Percentiles rank a stretch among this genome's conserved stretches.
Conservation (phyloP, 2,329 filamentous ascomycete genomes). For the Pezicula rhizophila region DNA sequence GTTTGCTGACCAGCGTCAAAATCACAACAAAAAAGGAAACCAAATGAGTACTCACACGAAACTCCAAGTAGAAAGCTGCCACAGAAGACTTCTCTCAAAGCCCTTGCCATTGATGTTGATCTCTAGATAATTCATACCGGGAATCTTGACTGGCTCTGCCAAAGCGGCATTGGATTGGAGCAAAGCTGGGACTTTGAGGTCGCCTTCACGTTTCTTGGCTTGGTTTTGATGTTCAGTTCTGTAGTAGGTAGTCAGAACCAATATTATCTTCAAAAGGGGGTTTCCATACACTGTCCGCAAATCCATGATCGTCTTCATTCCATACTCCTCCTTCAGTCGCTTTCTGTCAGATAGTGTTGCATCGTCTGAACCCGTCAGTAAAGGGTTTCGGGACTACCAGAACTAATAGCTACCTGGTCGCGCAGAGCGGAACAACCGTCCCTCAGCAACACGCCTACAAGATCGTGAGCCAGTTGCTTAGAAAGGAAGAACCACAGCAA, state of each 20-base stretch:
- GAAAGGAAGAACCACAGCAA: not conserved
- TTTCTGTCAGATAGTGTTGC: conserved; percentile 60
- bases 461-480: conserved; percentile 1
- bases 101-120: conserved; percentile 67
- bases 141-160: conserved; percentile 53
- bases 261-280: not conserved
- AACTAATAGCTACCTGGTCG: conserved; percentile 41
- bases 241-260: not conserved
- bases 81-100: conserved; percentile 64
- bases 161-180: conserved; percentile 44
- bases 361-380: conserved; percentile 48
- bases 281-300: conserved; percentile 61
- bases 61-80: conserved; percentile 61
- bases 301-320: conserved; percentile 70
- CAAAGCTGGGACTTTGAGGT: conserved; percentile 37
- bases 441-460: conserved; percentile 46
- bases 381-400: not conserved
- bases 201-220: conserved; percentile 51
- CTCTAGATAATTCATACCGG: conserved; percentile 55
- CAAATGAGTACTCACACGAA: conserved; percentile 43
- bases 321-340: conserved; percentile 51
- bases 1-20: conserved; percentile 35
- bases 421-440: conserved; percentile 63
- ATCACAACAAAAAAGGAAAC: not conserved
- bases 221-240: conserved; percentile 71